These are phyloP conservation scores for Balansia obtecta DNA, from an alignment of 2,329 filamentous ascomycete species.

Conservation along the genomic window DNA sequence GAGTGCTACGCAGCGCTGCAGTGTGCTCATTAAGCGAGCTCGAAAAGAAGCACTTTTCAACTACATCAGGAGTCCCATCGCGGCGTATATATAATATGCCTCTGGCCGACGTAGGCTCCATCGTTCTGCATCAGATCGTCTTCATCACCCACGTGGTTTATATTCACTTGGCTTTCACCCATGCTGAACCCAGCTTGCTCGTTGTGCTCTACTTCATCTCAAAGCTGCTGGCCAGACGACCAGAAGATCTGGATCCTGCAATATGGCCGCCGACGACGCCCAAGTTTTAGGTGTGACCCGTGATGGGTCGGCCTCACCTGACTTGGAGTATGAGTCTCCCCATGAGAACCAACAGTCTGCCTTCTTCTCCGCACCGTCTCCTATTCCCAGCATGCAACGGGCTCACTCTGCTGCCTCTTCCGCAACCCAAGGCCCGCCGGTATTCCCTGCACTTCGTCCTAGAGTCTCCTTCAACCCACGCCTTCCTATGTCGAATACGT, in stretches of 20 bases:
- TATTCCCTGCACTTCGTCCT: not conserved
- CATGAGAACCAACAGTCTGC: conserved; percentile 19
- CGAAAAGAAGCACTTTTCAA: not conserved
- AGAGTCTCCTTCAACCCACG: not conserved
- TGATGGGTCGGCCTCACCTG: conserved; percentile 3
- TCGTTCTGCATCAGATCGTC: conserved; percentile 37
- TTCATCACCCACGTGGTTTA: conserved; percentile 42
- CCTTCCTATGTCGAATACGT: conserved; percentile 1
- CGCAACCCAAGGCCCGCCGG: not conserved
- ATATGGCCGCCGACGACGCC: conserved; percentile 23
- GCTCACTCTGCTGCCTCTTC: not conserved
- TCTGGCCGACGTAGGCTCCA: conserved; percentile 37
- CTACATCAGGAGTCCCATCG: not conserved
- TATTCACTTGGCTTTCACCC: conserved; percentile 36
- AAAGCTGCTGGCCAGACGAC: conserved; percentile 33
- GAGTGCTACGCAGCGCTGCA: not conserved
- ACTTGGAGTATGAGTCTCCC: conserved; percentile 26
- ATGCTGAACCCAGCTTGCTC: conserved; percentile 34
- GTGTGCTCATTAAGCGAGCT: not conserved
- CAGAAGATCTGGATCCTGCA: conserved; percentile 32
- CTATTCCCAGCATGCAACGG: conserved; percentile 1
- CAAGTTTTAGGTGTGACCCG: conserved; percentile 14
- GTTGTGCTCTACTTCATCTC: conserved; percentile 35
- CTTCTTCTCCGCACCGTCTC: conserved; percentile 15
- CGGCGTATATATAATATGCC: conserved; percentile 26